Base-by-base conservation (phyloP, 73 alveolate genomes). In the Tetrahymena elliotti region DNA sequence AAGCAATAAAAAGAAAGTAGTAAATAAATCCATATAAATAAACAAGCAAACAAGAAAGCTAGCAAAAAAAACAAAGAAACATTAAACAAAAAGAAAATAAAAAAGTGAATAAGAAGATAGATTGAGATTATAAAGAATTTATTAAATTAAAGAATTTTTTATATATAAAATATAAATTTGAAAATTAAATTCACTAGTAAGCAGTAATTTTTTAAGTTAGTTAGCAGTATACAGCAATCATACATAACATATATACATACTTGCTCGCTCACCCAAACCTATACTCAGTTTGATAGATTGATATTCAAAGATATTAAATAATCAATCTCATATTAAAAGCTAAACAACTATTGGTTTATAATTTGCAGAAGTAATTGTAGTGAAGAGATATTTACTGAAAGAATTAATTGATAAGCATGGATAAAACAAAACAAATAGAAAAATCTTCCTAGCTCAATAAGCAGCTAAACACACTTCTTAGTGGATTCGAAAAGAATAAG, bases 401-500 rank as follows among this genome's bases (percentile, higher is more conserved):
- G 13, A 10, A 47, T 18, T 18, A 18, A 47, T 47, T 47, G 82
- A 47, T 68, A 68, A 31, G 88, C 10, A 68, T 68, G 88, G 88
- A 68, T 31, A 68, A 68, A 68, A 68, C 88, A 68, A 68, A 68
- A 68, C 22, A 68, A 68, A 68, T 68, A 3, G 34, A n/a, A 68
- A 27, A 68, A 31, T 27, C 88, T 3, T 68, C 88, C 88, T 36
- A 68, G 38, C 88, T 68, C 2, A 68, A 68, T 68, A 68, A 68
- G 88, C 88, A 68, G 36, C 36, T 68, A 4, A 68, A 68, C 20
- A 68, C 88, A 68, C 88, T 68, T 52, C 84, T 94, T 27, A 88
- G 93, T 53, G 93, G 93, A n/a, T 94, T 94, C 83, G 96, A 94
- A 92, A 94, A 94, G 40, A 94, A 94, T 47, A 24, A 94, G 53